Conservation (phyloP, 306 rosid species). For the Coriaria nepalensis region DNA sequence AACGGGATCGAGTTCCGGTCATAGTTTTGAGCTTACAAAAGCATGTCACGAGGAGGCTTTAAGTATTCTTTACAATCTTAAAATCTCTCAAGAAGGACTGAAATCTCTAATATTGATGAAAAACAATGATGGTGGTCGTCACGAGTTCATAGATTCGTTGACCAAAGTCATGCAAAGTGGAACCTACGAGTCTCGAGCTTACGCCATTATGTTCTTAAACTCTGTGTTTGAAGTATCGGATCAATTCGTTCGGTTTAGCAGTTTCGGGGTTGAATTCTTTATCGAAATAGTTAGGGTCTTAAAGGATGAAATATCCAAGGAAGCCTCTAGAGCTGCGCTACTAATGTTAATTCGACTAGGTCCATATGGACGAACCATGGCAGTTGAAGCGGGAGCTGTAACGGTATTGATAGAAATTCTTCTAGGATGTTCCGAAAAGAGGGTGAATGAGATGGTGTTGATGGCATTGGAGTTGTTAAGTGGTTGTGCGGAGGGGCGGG, state of each 20-base stretch:
- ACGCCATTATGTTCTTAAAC: constrained; percentile 31
- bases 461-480: constrained; percentile 39
- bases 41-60: constrained; percentile 38
- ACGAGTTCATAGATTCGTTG: constrained; percentile 27
- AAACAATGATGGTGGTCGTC: constrained; percentile 6
- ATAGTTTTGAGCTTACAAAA: constrained; percentile 7
- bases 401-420: constrained; percentile 39
- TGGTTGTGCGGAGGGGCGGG: constrained; percentile 62
- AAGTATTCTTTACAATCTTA: constrained; percentile 29
- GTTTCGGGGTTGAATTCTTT: constrained; percentile 25
- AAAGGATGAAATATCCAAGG: constrained; percentile 37
- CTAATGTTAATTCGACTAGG: constrained; percentile 28
- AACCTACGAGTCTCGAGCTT: constrained; percentile 48
- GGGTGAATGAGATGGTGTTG: constrained; percentile 43
- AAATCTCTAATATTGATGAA: constrained; percentile 17
- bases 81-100: constrained; percentile 25
- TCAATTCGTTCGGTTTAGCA: constrained; percentile 3
- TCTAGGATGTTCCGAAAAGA: constrained; percentile 32
- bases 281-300: constrained; percentile 31
- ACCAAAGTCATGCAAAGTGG: constrained; percentile 33
- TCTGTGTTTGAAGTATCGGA: constrained; percentile 39
- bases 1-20: constrained; percentile 1
- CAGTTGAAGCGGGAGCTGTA: constrained; percentile 46
- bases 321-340: constrained; percentile 40
- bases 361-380: constrained; percentile 50